Base-by-base conservation (phyloP, 108 stramenopile genomes). In the Nitzschia sp. region DNA sequence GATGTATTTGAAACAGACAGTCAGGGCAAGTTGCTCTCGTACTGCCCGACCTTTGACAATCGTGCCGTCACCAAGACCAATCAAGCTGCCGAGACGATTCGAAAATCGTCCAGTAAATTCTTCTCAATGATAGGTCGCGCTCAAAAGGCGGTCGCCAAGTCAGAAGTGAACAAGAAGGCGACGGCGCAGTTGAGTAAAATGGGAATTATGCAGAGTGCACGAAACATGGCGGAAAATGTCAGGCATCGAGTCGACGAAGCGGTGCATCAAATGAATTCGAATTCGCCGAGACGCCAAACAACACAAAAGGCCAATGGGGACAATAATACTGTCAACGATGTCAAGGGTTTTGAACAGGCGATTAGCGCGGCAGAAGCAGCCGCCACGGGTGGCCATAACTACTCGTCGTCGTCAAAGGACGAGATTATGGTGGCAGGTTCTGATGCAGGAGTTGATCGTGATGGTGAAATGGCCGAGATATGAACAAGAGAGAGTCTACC, bases 31-130 rank as follows among this genome's bases (percentile, higher is more conserved):
- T 59, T 95, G 54, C 69, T 95, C 24, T 89, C 88, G 2, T 77
- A 95, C 68, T 95, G 93, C 67, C 93, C 93, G 0, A 95, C 93
- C 31, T 95, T 95, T 68, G 93, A 95, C 82, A 95, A 95, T 64
- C 72, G 91, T 18, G 82, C 74, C 2, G 82, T 95, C 19, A 74
- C 71, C 25, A 92, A 90, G 68, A 95, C 93, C n/a, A 79, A 85
- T 47, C 83, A 81, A 62, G 63, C 85, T n/a, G 62, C 82, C 1
- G 89, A 95, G 60, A 74, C 82, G 4, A 46, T 95, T 11, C 63
- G 84, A 27, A 94, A 94, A 65, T 82, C 84, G 0, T 84, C 86
- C 8, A 68, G 59, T 2, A 80, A 86, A 38, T 69, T 94, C 33
- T 70, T 86, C 36, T 75, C 77, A 28, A 78, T 88, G 31, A 55